Base-by-base conservation (phyloP, 2,329 filamentous ascomycete genomes). In the Myrmaecium sp. region DNA sequence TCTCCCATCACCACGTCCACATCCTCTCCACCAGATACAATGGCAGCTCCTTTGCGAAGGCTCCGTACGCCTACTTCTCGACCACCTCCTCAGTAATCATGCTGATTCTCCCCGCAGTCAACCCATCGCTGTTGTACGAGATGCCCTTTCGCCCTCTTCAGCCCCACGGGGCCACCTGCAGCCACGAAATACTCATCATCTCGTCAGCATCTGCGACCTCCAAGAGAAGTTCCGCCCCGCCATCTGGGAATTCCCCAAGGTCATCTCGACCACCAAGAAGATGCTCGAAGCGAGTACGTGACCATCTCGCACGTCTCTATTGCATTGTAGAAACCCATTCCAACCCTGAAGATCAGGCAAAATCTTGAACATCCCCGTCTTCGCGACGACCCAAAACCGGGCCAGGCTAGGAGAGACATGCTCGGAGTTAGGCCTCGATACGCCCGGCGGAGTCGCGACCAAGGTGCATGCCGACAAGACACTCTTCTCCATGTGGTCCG, bases 221-320 rank as follows among this genome's bases (percentile, higher is more conserved):
- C 86, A 95, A 57, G 86, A 94, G 40, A 91, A 83, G 52, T 95
- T 95, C 56, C 69, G 81, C 33, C 60, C 62, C 6, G 75, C 74
- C 30, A 93, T 95, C 42, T 69, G 75, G 55, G 74, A 91, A 46
- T 94, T 84, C 46, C 69, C 80, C 36, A 82, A 78, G 48, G 66
- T 94, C 16, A 46, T 65, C 29, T 45, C 53, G 7, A 66, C 61
- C 1, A 57, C 60, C 6, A 57, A 62, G 38, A 66, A 66, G 43
- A 46, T 66, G 37, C 51, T 66, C 17, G 54, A 51, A 47, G 60
- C 61, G 7, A 55, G 55, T 57, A 48, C 17, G 47, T n/a, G n/a
- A n/a, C 18, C 18, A 7, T 20, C 18, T 20, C 18, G 18, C 18
- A 7, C 18, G 7, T 20, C 18, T n/a, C 7, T 27, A n/a, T 7